These are phyloP conservation scores for Inonotus obliquus DNA, from an alignment of 1,284 basidiomycete genomes.

Conservation along the genomic window DNA sequence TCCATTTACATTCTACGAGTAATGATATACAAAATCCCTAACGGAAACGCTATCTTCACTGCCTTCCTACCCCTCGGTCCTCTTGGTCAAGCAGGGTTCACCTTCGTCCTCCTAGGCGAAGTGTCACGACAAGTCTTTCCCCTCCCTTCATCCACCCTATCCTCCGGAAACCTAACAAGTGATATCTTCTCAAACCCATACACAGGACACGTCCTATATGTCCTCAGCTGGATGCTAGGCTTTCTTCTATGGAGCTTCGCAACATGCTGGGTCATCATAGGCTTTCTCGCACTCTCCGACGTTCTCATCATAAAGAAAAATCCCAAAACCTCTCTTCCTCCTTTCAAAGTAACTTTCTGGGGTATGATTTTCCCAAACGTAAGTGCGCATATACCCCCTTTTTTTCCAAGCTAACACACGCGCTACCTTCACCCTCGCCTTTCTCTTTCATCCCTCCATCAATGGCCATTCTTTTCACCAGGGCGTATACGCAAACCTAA, in stretches of 20 bases:
- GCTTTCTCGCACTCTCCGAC: constrained; percentile 39
- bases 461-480: constrained; percentile 21
- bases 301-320: too few relatives aligned
- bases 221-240: constrained; percentile 39
- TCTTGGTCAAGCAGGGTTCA: constrained; percentile 40
- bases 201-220: constrained; percentile 37
- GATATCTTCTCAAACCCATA: constrained; percentile 31
- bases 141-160: constrained; percentile 23
- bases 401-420: background rate
- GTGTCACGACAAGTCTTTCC: constrained; percentile 26
- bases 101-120: constrained; percentile 35
- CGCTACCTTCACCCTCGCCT: background rate
- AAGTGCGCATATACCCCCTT: constrained; percentile 27
- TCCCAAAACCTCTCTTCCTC: too few relatives aligned
- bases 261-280: constrained; percentile 49
- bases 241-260: constrained; percentile 51
- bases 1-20: constrained; percentile 20
- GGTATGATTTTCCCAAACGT: constrained; percentile 60
- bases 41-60: constrained; percentile 33
- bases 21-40: constrained; percentile 22
- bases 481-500: constrained; percentile 64
- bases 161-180: background rate
- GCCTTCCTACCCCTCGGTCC: constrained; percentile 46
- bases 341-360: too few relatives aligned
- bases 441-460: background rate